phyloP scores from a whole-genome alignment of 2,329 filamentous ascomycete species.

The Grosmannia huntii region DNA sequence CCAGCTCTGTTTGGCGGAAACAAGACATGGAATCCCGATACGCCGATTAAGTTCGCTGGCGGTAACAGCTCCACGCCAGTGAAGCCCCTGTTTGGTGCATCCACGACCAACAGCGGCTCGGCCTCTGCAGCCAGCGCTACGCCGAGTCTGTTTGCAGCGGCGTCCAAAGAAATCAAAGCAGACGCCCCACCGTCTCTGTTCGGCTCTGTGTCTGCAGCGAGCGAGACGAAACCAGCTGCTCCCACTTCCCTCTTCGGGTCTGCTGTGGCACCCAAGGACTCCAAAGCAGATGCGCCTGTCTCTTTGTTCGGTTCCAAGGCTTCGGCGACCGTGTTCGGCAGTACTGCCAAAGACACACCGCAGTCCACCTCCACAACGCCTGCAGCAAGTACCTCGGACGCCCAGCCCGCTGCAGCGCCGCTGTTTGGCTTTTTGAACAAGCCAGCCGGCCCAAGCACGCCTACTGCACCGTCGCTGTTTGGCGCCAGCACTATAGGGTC shows the following conservation, averaged over 20 bases:
- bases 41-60: constrained; percentile 40
- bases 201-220: neutral
- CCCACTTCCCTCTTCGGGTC: neutral
- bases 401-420: neutral
- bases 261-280: neutral
- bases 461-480: neutral
- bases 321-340: neutral
- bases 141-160: neutral
- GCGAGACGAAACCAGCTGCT: neutral
- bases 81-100: constrained; percentile 10
- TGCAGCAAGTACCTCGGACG: neutral
- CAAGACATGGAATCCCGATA: constrained; percentile 35
- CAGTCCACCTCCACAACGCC: neutral
- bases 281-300: neutral
- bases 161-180: neutral
- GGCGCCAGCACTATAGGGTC: neutral
- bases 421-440: neutral
- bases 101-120: neutral
- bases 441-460: neutral
- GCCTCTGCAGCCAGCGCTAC: neutral
- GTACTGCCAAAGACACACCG: neutral
- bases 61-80: constrained; percentile 6
- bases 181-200: neutral
- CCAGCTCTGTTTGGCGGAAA: constrained; percentile 19
- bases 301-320: neutral